Conservation (phyloP, 495 filamentous ascomycete genomes). For the Penicillium salamii region DNA sequence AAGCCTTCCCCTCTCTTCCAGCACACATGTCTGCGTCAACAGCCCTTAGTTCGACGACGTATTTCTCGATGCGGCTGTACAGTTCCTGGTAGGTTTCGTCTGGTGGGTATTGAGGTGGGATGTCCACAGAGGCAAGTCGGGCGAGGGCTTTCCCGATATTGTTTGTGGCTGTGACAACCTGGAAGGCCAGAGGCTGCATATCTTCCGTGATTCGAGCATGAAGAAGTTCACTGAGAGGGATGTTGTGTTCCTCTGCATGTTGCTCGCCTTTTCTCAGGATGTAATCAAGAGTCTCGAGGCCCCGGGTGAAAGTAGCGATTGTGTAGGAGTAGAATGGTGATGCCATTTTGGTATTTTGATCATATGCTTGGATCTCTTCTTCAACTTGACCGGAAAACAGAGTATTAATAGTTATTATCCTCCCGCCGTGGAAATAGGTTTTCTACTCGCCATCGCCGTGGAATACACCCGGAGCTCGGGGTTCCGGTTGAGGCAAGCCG, state of each 20-base stretch:
- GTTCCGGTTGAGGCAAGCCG: too few species aligned
- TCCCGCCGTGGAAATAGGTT: too few species aligned
- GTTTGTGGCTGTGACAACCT: not conserved
- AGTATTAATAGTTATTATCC: too few species aligned
- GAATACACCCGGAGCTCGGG: too few species aligned
- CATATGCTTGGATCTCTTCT: too few species aligned
- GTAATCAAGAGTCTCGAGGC: constrained; percentile 10
- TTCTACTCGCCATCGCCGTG: too few species aligned
- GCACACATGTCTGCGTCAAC: not conserved
- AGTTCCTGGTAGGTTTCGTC: not conserved
- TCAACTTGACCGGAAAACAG: too few species aligned
- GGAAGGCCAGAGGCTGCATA: constrained; percentile 8
- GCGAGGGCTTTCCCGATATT: not conserved
- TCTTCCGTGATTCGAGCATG: constrained; percentile 8
- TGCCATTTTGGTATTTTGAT: too few species aligned
- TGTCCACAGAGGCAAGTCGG: not conserved
- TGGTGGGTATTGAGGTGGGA: not conserved
- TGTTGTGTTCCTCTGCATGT: constrained; percentile 13
- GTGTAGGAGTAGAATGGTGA: constrained; percentile 12
- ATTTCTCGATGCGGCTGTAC: not conserved
- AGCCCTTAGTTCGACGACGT: not conserved
- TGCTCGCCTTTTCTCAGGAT: constrained; percentile 23
- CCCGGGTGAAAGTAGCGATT: constrained; percentile 17
- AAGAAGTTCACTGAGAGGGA: constrained; percentile 9
- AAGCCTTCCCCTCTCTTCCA: not conserved